These are phyloP conservation scores for Psilocybe sp. DNA, from an alignment of 768 basidiomycete genomes.

Conservation along the genomic window DNA sequence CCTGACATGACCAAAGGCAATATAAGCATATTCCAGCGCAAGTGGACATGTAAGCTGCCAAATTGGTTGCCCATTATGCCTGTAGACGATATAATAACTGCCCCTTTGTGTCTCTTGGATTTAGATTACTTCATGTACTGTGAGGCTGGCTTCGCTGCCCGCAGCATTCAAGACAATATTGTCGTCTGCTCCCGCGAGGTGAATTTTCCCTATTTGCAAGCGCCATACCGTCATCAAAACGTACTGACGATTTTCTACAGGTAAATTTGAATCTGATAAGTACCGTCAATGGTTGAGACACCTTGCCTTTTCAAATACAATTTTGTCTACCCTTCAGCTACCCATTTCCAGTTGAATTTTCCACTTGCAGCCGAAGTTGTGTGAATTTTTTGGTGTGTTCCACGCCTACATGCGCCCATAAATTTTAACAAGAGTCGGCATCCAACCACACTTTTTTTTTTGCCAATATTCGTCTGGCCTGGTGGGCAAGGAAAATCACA, in stretches of 20 bases:
- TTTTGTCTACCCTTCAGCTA: too few relatives aligned
- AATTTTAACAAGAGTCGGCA: too few relatives aligned
- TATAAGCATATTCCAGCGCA: constrained; percentile 6
- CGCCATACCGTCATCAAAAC: background rate
- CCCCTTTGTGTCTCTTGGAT: background rate
- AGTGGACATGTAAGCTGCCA: constrained; percentile 8
- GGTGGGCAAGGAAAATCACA: too few relatives aligned
- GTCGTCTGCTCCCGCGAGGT: constrained; percentile 9
- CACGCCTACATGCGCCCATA: too few relatives aligned
- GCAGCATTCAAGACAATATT: constrained; percentile 10
- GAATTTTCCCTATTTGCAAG: background rate
- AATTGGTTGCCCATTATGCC: background rate
- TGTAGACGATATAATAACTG: background rate
- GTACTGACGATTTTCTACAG: background rate
- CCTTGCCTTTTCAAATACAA: too few relatives aligned
- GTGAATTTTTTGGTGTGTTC: too few relatives aligned
- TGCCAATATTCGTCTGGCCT: too few relatives aligned
- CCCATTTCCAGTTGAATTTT: too few relatives aligned
- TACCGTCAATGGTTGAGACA: background rate
- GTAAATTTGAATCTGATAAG: constrained; percentile 4
- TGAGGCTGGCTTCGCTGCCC: constrained; percentile 10
- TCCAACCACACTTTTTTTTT: too few relatives aligned
- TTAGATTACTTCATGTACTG: constrained; percentile 10
- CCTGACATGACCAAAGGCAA: constrained; percentile 3
- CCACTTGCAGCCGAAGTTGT: too few relatives aligned